Evolutionary conservation across 805 yeast species (phyloP).

Genomic region (Starmera dryadoides): DNA sequence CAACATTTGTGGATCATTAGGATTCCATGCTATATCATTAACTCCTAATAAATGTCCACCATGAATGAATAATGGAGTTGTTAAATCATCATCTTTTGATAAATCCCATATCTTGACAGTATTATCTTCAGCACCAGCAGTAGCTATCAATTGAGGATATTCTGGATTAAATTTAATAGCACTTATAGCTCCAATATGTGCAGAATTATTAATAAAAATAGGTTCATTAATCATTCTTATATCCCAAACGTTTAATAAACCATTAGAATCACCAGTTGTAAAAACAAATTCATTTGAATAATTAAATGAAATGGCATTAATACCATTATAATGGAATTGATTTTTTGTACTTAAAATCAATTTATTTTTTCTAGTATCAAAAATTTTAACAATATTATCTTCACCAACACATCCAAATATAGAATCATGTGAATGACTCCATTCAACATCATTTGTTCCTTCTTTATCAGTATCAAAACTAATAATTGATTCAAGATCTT

Average conservation of each 20-base stretch:
- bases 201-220: slow-evolving; percentile 20
- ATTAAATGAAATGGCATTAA: slow-evolving; percentile 57
- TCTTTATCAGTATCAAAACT: slow-evolving; percentile 25
- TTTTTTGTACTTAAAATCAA: slow-evolving; percentile 4
- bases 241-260: slow-evolving; percentile 58
- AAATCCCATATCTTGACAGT: slow-evolving; percentile 59
- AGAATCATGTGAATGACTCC: slow-evolving; percentile 56
- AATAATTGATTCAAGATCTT: slow-evolving; percentile 13
- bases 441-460: slow-evolving; percentile 68
- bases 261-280: slow-evolving; percentile 63
- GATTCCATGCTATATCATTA: slow-evolving; percentile 79
- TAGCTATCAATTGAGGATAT: slow-evolving; percentile 45
- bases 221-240: slow-evolving; percentile 37
- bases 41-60: slow-evolving; percentile 87
- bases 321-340: slow-evolving; percentile 13
- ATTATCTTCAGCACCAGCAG: slow-evolving; percentile 59
- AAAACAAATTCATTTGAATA: slow-evolving; percentile 45
- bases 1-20: slow-evolving; percentile 59
- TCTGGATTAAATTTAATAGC: slow-evolving; percentile 69
- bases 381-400: slow-evolving; percentile 38
- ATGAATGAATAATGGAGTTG: slow-evolving; percentile 51
- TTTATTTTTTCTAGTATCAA: slow-evolving; percentile 40
- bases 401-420: slow-evolving; percentile 67
- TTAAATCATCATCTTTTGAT: slow-evolving; percentile 19
- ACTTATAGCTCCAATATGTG: slow-evolving; percentile 52